Conservation (phyloP, 2,329 filamentous ascomycete species). For the Bisporella sp. region DNA sequence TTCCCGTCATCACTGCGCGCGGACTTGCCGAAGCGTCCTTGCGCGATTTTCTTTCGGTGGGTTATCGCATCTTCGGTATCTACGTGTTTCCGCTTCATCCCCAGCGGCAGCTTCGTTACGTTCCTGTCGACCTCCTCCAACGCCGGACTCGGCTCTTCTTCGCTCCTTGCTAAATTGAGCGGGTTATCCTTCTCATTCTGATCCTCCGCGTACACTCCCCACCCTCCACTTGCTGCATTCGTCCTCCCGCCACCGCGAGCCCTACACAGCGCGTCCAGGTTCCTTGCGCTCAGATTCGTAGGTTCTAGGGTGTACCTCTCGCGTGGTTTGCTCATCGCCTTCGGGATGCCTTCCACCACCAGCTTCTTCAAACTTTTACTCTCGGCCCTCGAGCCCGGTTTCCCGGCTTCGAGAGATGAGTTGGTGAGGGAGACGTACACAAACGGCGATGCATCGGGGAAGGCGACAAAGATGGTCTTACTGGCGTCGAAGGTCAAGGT, state of each 20-base stretch:
- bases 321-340: slow-evolving; percentile 69
- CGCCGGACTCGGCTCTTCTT: slow-evolving; percentile 17
- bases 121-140: slow-evolving; percentile 6
- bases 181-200: slow-evolving; percentile 45
- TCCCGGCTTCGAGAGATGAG: slow-evolving; percentile 40
- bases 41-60: slow-evolving; percentile 52
- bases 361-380: slow-evolving; percentile 60
- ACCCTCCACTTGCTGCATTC: slow-evolving; percentile 69
- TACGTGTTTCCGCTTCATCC: slow-evolving; percentile 22
- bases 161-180: slow-evolving; percentile 36
- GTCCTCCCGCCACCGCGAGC: slow-evolving; percentile 62
- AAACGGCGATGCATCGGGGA: slow-evolving; percentile 72
- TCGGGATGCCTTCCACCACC: slow-evolving; percentile 73
- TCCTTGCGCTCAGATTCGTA: slow-evolving; percentile 64
- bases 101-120: slow-evolving; percentile 1
- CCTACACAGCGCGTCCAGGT: slow-evolving; percentile 61
- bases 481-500: slow-evolving; percentile 48
- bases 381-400: slow-evolving; percentile 36
- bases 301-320: slow-evolving; percentile 63
- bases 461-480: slow-evolving; percentile 71
- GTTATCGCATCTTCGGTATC: slow-evolving; percentile 40
- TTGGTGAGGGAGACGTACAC: slow-evolving; percentile 64
- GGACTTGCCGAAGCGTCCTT: slow-evolving; percentile 63
- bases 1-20: slow-evolving; percentile 48
- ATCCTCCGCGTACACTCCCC: slow-evolving; percentile 67